Evolutionary conservation across 1,139 yeast species (phyloP), one percentile per base, ranked within the genome.

Genomic region (Magnusiomyces paraingens): DNA sequence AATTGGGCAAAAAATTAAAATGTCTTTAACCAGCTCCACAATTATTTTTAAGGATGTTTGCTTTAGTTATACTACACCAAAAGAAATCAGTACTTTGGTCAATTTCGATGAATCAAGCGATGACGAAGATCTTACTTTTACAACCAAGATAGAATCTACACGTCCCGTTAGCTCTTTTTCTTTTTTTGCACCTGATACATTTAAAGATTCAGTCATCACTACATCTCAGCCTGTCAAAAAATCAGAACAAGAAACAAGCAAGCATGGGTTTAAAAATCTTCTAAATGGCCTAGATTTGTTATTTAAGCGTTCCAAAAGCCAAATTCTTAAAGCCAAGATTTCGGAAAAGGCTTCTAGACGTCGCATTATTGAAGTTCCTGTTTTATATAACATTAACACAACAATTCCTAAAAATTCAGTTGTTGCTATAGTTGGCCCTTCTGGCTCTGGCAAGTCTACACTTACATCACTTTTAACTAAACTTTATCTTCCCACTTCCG

Each of bases 381-480:
- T 58, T n/a, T 58, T 69, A 2, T 50, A 55, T 1, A 47, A 59
- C 15, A 56, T 69, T 35, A 59, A 59, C 15, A 77, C 86, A 51
- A 70, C 67, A 2, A 76, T 89, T 36, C 66, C 73, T 1, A 74
- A 82, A 1, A 84, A 87, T 14, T 84, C 88, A 52, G 82, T 85
- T 52, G 81, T 91, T 5, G 90, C 96, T 64, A 77, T 91, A 52
- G 91, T 86, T 14, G 97, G 97, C 0, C 90, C 94, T 0, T 86
- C 95, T 8, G 97, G 97, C 0, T 81, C 88, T 56, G 97, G 97
- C 15, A 90, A 90, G 64, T 86, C 95, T 1, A 89, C 96, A 0
- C 75, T 90, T 17, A 83, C 89, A 0, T 76, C 84, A 2, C 69
- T 90, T 51, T 69, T 90, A 15, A 69, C 87, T 49, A 75, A 94